Conservation (phyloP, 495 filamentous ascomycete genomes). For the Penicillium desertorum region DNA sequence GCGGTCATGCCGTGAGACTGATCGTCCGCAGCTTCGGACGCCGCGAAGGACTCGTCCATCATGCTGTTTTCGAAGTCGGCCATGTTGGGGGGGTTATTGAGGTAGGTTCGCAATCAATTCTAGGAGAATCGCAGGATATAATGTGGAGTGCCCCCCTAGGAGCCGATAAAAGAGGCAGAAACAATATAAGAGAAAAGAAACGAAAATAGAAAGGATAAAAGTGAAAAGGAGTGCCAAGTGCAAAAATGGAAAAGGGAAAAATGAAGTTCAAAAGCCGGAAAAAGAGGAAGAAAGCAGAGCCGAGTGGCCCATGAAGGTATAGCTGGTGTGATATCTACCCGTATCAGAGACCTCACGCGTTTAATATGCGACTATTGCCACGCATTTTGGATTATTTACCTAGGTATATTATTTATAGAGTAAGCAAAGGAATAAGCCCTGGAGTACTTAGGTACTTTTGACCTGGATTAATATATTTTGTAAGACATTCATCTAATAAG, state of each 20-base stretch:
- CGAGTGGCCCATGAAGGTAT: slow-evolving; percentile 17
- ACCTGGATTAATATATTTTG: too few species aligned
- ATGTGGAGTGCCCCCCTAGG: slow-evolving; percentile 22
- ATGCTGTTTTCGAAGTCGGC: slow-evolving; percentile 42
- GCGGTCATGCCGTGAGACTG: slow-evolving; percentile 52
- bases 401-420: too few species aligned
- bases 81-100: slow-evolving; percentile 29
- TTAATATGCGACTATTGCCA: slow-evolving; percentile 6
- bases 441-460: too few species aligned
- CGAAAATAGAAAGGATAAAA: slow-evolving; percentile 11
- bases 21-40: slow-evolving; percentile 44
- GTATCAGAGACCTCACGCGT: slow-evolving; percentile 5
- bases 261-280: slow-evolving; percentile 22
- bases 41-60: slow-evolving; percentile 49
- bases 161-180: slow-evolving; percentile 18
- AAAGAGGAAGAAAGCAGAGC: slow-evolving; percentile 17
- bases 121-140: slow-evolving; percentile 14
- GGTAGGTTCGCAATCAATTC: slow-evolving; percentile 13
- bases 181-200: slow-evolving; percentile 11
- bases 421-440: too few species aligned
- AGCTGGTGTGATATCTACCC: slow-evolving; percentile 32
- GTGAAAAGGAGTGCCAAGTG: slow-evolving; percentile 19
- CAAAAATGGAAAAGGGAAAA: slow-evolving; percentile 22
- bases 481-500: too few species aligned
- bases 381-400: neutral